Evolutionary conservation across 129 eudicot genomes (phyloP).

Genomic region (Flaveria ramosissima): DNA sequence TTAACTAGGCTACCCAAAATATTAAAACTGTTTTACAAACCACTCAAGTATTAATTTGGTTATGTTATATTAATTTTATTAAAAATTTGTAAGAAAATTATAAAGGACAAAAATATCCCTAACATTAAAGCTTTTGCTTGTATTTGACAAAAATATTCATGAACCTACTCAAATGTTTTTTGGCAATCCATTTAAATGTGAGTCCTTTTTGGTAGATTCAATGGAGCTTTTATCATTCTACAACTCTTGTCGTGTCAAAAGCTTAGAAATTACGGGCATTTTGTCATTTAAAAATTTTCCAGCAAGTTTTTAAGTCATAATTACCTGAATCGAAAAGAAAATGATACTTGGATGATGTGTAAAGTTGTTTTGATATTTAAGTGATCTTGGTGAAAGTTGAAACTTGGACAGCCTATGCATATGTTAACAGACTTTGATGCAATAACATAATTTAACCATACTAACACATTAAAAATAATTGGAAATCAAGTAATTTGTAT

Average conservation of each 20-base stretch:
- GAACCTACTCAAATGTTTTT: not conserved
- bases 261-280: not conserved
- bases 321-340: not conserved
- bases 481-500: constrained; percentile 17
- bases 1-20: no score
- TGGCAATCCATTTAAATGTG: not conserved
- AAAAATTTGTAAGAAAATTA: no score
- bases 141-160: not conserved
- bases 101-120: not conserved
- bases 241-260: not conserved
- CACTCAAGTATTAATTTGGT: not conserved
- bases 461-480: not conserved
- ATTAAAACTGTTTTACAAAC: no score
- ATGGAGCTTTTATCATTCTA: not conserved
- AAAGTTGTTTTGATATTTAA: not conserved
- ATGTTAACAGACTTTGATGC: not conserved
- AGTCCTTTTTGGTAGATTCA: not conserved
- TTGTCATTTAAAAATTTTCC: not conserved
- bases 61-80: not conserved
- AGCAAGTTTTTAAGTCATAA: not conserved
- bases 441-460: not conserved
- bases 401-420: constrained; percentile 3
- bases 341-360: not conserved
- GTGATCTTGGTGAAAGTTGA: not conserved
- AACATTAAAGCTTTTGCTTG: not conserved